Evolutionary conservation across 1,139 yeast species (phyloP).

Genomic region (Taphrina deformans): DNA sequence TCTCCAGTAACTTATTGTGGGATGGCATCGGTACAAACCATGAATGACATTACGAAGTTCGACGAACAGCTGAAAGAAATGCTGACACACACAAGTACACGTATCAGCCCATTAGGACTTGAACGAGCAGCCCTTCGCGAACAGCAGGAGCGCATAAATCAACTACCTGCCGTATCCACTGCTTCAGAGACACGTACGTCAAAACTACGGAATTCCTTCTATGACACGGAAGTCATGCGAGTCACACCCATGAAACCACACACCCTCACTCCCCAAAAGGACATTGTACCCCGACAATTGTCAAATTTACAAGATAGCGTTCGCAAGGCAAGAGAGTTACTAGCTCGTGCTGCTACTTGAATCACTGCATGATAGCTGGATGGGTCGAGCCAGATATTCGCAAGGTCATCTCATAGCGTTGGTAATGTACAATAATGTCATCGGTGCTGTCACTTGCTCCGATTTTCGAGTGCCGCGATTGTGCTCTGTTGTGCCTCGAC

Average conservation of each 20-base stretch:
- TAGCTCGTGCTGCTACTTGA: neutral
- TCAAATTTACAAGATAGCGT: slow-evolving; percentile 4
- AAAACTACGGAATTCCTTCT: slow-evolving; percentile 9
- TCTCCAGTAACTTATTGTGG: slow-evolving; percentile 9
- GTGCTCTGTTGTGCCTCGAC: neutral
- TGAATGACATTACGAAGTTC: slow-evolving; percentile 10
- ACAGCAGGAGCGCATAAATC: neutral
- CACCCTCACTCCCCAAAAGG: neutral
- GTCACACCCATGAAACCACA: neutral
- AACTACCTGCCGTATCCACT: neutral
- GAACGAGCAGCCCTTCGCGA: slow-evolving; percentile 1
- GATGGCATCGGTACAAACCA: neutral
- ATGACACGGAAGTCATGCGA: slow-evolving; percentile 3
- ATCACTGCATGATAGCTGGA: neutral
- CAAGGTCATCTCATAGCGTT: neutral
- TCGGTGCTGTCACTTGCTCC: neutral
- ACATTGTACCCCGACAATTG: slow-evolving; percentile 2
- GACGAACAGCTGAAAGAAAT: neutral
- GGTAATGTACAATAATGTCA: neutral
- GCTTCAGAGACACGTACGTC: neutral
- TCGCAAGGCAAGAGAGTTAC: slow-evolving; percentile 10
- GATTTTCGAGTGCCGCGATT: neutral
- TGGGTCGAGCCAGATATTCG: too few species aligned
- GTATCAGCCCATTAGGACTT: slow-evolving; percentile 6
- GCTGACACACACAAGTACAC: neutral